Conservation (phyloP, 805 yeast genomes). For the Teunomyces gatunensis region DNA sequence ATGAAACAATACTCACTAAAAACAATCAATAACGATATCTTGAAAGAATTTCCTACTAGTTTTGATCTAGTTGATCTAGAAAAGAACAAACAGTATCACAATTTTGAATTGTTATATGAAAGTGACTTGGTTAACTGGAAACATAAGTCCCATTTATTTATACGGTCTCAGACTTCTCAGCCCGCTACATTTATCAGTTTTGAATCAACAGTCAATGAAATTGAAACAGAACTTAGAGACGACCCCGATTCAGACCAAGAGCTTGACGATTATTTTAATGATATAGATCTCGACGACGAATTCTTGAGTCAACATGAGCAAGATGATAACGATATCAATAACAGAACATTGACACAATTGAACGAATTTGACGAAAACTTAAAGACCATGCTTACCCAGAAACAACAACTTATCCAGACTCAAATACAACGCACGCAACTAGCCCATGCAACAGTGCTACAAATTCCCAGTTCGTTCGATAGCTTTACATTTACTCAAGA, state of each 20-base stretch:
- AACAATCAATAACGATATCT: background rate
- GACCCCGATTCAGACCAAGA: background rate
- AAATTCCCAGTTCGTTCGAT: constrained; percentile 16
- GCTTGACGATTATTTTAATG: background rate
- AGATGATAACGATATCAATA: background rate
- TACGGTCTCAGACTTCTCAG: background rate
- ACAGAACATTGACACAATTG: constrained; percentile 6
- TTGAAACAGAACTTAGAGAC: background rate
- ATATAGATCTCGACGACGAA: background rate
- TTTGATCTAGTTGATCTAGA: constrained; percentile 25
- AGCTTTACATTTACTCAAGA: constrained; percentile 1
- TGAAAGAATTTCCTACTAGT: constrained; percentile 1
- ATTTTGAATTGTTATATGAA: constrained; percentile 14
- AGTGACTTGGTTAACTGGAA: constrained; percentile 22
- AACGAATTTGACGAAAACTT: constrained; percentile 18
- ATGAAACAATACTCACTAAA: background rate
- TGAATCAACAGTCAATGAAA: constrained; percentile 6
- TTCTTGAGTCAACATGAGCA: constrained; percentile 2
- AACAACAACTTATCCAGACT: constrained; percentile 2
- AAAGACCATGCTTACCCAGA: constrained; percentile 20
- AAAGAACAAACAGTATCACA: constrained; percentile 10
- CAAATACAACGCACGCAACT: background rate
- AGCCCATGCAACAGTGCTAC: constrained; percentile 2
- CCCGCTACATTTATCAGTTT: constrained; percentile 1
- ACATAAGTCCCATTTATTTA: constrained; percentile 16